Conservation (phyloP, 768 basidiomycete genomes). For the Amanita pallidorosea region DNA sequence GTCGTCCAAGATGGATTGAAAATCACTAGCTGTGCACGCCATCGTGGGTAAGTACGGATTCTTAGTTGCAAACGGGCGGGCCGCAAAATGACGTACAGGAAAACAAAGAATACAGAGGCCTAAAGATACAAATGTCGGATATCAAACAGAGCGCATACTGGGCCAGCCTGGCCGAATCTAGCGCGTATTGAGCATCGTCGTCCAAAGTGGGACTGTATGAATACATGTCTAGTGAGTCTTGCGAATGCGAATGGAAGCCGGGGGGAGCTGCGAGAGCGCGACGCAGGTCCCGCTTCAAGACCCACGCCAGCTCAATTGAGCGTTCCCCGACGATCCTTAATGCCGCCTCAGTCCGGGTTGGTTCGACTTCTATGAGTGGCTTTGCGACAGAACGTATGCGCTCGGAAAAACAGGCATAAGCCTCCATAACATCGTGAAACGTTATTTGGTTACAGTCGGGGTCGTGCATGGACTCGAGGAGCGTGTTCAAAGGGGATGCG, state of each 20-base stretch:
- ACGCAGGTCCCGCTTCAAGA: conserved; percentile 41
- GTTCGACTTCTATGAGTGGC: conserved; percentile 7
- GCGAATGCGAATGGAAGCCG: conserved; percentile 8
- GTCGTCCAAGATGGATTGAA: conserved; percentile 32
- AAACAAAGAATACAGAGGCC: conserved; percentile 33
- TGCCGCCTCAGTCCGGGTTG: background rate
- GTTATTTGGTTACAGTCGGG: conserved; percentile 24
- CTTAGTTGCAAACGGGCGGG: no score
- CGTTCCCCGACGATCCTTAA: conserved; percentile 20
- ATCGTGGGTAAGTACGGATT: background rate
- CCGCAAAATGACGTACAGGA: conserved; percentile 28
- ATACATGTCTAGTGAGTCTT: conserved; percentile 6
- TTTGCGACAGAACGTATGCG: conserved; percentile 26
- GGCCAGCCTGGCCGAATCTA: conserved; percentile 34
- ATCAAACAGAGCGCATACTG: conserved; percentile 42
- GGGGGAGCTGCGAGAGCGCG: conserved; percentile 28
- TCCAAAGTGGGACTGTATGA: conserved; percentile 15
- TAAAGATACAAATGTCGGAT: conserved; percentile 40
- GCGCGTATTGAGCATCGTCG: conserved; percentile 27
- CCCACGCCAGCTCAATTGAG: conserved; percentile 24
- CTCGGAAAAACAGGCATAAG: conserved; percentile 41
- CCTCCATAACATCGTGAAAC: conserved; percentile 47
- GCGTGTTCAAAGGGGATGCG: conserved; percentile 32
- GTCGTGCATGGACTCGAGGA: conserved; percentile 34
- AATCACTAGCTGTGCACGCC: conserved; percentile 24